A percentile compares a stretch with the other conserved stretches of the same genome.
Conservation (phyloP, 345 rosid genomes). For the Sisymbrium altissimum region DNA sequence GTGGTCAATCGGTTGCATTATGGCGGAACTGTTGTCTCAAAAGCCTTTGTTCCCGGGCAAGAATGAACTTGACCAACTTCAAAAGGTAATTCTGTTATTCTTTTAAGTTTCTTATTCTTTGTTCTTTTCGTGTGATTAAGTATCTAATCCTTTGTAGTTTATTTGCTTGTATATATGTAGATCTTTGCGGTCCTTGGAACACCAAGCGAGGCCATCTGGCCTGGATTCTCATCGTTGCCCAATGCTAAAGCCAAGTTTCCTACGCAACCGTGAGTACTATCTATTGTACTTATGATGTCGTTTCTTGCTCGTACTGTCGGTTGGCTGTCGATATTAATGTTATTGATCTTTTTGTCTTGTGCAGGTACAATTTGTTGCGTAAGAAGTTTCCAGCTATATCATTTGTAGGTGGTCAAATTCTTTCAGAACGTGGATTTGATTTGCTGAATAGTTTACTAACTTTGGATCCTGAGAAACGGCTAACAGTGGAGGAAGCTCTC, state of each 20-base stretch:
- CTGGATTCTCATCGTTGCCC: conserved; percentile 61
- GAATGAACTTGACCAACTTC: conserved; percentile 65
- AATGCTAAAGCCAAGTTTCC: conserved; percentile 70
- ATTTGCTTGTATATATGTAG: conserved; percentile 25
- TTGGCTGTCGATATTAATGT: conserved; percentile 14
- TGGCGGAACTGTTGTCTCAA: conserved; percentile 79
- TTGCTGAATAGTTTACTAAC: conserved; percentile 61
- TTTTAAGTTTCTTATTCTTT: not conserved
- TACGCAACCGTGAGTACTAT: conserved; percentile 47
- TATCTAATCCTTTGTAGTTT: not conserved
- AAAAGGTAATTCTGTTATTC: conserved; percentile 44
- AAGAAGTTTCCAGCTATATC: conserved; percentile 77
- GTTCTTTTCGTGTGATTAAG: not conserved
- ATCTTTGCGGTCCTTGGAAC: conserved; percentile 77
- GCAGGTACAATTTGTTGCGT: conserved; percentile 68
- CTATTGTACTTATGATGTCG: not conserved
- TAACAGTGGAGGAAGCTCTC: conserved; percentile 74
- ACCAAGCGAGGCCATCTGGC: conserved; percentile 67
- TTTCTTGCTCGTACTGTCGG: conserved; percentile 24
- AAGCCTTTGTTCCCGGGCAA: conserved; percentile 74
- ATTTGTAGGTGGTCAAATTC: conserved; percentile 66
- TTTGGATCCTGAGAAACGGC: conserved; percentile 73
- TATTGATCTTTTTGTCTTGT: conserved; percentile 6
- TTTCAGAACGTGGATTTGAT: conserved; percentile 84
- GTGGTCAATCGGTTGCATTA: conserved; percentile 95